These are phyloP conservation scores for Beauveria bassiana DNA, from an alignment of 2,329 filamentous ascomycete species.

Conservation along the genomic window DNA sequence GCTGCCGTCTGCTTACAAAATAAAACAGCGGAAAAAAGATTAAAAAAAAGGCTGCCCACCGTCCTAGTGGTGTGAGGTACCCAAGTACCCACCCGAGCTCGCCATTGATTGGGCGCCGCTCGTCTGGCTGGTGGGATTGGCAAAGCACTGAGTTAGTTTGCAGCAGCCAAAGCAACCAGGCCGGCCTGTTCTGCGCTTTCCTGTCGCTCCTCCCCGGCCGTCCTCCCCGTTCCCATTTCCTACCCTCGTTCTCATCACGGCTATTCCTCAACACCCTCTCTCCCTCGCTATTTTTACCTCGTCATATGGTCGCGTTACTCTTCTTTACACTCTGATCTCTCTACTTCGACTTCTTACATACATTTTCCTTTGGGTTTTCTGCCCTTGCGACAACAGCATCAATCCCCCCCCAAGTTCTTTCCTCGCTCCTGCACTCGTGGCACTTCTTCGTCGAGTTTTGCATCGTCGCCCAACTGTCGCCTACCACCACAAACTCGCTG, in stretches of 20 bases:
- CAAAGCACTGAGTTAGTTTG: not conserved
- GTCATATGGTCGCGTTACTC: not conserved
- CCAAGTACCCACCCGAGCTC: conserved; percentile 6
- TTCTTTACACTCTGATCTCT: not conserved
- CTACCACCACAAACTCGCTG: not conserved
- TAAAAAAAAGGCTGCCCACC: not conserved
- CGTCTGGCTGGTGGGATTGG: conserved; percentile 6
- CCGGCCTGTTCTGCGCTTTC: conserved; percentile 5
- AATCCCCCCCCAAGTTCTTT: not conserved
- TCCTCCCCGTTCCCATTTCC: conserved; percentile 13
- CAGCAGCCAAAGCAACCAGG: not conserved
- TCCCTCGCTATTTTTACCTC: conserved; percentile 7
- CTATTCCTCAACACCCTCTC: conserved; percentile 6
- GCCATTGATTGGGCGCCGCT: conserved; percentile 6
- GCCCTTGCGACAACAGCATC: not conserved
- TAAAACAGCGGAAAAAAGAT: not conserved
- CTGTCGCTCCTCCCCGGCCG: conserved; percentile 13
- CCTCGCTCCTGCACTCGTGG: conserved; percentile 2
- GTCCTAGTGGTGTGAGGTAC: conserved; percentile 2
- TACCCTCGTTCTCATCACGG: conserved; percentile 9
- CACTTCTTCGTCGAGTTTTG: conserved; percentile 1
- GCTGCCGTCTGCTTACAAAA: not conserved
- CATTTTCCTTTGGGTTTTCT: not conserved
- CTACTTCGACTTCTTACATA: not conserved
- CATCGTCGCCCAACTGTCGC: not conserved